Evolutionary conservation across 2,329 filamentous ascomycete species (phyloP).

Genomic region (Aspergillus puulaauensis): DNA sequence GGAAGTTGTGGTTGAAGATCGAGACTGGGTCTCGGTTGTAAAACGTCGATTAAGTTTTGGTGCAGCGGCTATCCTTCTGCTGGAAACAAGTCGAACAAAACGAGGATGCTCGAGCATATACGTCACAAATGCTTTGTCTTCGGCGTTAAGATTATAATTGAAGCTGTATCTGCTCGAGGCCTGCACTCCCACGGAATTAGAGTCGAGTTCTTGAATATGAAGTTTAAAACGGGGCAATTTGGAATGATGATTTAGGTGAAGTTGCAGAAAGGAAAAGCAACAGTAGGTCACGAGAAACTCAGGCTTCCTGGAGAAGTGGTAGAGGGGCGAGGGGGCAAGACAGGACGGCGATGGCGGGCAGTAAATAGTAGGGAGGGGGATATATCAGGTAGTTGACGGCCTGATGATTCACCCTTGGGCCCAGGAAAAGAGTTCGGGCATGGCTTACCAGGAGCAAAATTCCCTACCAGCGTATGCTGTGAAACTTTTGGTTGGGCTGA

Average conservation of each 20-base stretch:
- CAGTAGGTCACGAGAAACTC: not conserved
- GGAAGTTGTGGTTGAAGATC: slow-evolving; percentile 2
- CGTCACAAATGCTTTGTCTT: not conserved
- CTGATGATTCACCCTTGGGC: slow-evolving; percentile 12
- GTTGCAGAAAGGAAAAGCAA: not conserved
- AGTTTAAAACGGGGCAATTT: not conserved
- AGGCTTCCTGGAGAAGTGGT: not conserved
- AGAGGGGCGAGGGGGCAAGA: not conserved
- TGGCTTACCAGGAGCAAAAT: not conserved
- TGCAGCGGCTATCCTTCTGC: not conserved
- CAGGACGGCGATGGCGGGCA: not conserved
- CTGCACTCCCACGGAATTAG: not conserved
- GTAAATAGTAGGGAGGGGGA: not conserved
- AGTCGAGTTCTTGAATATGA: not conserved
- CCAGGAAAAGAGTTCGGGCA: slow-evolving; percentile 7
- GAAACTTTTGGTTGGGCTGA: not conserved
- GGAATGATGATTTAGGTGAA: not conserved
- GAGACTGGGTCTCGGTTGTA: not conserved
- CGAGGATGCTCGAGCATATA: too few species aligned
- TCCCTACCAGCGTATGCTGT: not conserved
- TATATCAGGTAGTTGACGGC: slow-evolving; percentile 9
- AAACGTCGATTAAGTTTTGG: not conserved
- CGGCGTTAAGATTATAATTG: not conserved
- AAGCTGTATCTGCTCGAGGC: not conserved
- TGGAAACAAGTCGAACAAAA: not conserved